Base-by-base conservation (phyloP, 305 asterid genomes). In the Ruellia speciosa region DNA sequence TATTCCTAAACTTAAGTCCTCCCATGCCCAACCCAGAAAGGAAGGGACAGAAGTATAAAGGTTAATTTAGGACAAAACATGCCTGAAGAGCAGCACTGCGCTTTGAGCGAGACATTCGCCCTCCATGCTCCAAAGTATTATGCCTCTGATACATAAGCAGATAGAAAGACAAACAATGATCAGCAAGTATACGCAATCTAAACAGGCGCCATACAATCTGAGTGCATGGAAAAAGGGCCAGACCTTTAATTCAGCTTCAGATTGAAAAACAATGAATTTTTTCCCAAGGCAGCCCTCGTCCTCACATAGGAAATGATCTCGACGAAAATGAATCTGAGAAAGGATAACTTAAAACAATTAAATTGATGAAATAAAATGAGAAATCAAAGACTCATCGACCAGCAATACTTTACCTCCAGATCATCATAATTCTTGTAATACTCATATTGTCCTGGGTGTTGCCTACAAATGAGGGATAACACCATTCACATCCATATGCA, bases 61-160 rank as follows among this genome's bases (percentile, higher is more conserved):
- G 1, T 37, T 43, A 12, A n/a, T 53, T 41, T 63, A 41, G 62
- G 43, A 68, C 54, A 24, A 67, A 59, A 62, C 66, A 55, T 75
- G 73, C 99, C 95, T 87, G 97, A 69, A 93, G 95, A 50, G 99
- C 99, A 84, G 95, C 97, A 79, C 67, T 87, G 52, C 97, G 94
- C 78, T 79, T 75, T 58, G 95, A 79, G 70, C 97, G 96, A 49
- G 99, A 87, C 99, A 89, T 89, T 45, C 79, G 94, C 51, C 99
- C 99, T 60, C 83, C 99, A 55, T 93, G 99, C 81, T 85, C 97
- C 65, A 70, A 24, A 6, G 97, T 73, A 67, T 83, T 89, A 77
- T 93, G 99, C 82, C 94, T 84, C 99, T 93, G 82, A 65, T 71
- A 63, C 5, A 64, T 24, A 66, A 49, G 56, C 12, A 46, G 54